Conservation (phyloP, 2,329 filamentous ascomycete genomes). For the Phaeoacremonium minimum region DNA sequence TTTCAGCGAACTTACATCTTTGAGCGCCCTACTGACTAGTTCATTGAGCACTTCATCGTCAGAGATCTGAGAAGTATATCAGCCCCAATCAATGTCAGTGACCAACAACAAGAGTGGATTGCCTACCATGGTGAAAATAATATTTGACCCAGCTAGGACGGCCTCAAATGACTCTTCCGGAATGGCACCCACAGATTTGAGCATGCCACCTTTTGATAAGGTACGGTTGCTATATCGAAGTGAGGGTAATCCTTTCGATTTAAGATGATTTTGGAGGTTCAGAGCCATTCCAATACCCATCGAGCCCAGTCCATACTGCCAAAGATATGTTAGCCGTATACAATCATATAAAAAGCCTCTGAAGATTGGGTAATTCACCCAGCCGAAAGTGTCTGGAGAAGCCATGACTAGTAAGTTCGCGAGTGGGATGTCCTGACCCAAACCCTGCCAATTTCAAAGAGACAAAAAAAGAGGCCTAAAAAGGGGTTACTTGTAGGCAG, state of each 20-base stretch:
- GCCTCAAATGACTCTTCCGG: constrained; percentile 14
- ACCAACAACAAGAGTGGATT: not conserved
- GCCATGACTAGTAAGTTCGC: too few relatives aligned
- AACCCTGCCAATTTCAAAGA: too few relatives aligned
- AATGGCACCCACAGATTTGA: constrained; percentile 21
- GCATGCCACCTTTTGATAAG: constrained; percentile 32
- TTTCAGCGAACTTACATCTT: constrained; percentile 7
- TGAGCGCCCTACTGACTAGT: not conserved
- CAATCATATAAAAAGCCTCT: too few relatives aligned
- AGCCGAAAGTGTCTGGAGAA: too few relatives aligned
- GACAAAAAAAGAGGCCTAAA: too few relatives aligned
- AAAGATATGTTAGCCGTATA: too few relatives aligned
- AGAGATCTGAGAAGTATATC: not conserved
- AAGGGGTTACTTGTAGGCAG: too few relatives aligned
- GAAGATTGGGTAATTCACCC: too few relatives aligned
- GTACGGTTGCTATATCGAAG: constrained; percentile 42
- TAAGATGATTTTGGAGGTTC: constrained; percentile 40
- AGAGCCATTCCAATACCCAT: constrained; percentile 46
- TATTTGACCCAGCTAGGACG: constrained; percentile 22
- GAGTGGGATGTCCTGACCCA: too few relatives aligned
- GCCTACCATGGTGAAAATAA: constrained; percentile 22
- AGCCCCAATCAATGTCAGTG: too few relatives aligned
- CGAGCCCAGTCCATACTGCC: constrained; percentile 45
- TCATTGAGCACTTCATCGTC: constrained; percentile 1
- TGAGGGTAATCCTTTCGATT: constrained; percentile 9